These are phyloP conservation scores for Claviceps pusilla DNA, from an alignment of 2,329 filamentous ascomycete species.

Conservation along the genomic window DNA sequence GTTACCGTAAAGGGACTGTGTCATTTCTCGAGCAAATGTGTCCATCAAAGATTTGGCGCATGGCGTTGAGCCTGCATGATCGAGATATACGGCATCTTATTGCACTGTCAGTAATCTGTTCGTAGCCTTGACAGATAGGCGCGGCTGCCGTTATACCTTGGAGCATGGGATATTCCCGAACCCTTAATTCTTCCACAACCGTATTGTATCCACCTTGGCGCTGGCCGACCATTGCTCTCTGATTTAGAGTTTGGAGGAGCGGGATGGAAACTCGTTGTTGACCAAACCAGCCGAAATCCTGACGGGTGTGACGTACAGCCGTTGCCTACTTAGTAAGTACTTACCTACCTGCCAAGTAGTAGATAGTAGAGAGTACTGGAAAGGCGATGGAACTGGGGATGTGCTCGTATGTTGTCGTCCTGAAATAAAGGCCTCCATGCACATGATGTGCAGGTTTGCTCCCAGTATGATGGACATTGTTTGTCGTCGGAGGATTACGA, in stretches of 20 bases:
- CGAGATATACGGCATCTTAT: conserved; percentile 63
- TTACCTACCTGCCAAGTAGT: too few relatives aligned
- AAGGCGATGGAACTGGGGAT: neutral
- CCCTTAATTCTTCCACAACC: conserved; percentile 42
- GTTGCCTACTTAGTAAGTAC: too few relatives aligned
- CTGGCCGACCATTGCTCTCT: neutral
- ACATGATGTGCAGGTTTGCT: neutral
- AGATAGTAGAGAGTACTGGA: neutral
- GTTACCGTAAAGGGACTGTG: conserved; percentile 68
- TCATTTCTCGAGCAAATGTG: conserved; percentile 64
- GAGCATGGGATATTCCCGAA: conserved; percentile 54
- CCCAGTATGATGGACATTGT: neutral
- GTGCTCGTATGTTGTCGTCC: neutral
- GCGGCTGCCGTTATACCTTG: conserved; percentile 30
- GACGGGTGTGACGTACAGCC: neutral
- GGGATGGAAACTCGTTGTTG: neutral
- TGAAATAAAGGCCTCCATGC: neutral
- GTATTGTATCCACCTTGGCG: conserved; percentile 34
- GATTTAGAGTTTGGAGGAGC: neutral
- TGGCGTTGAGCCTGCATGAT: conserved; percentile 87
- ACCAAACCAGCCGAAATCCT: neutral
- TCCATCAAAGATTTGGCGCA: conserved; percentile 71
- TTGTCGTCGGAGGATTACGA: neutral
- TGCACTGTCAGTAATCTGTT: neutral
- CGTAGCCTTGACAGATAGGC: neutral